Conservation (phyloP, 805 yeast species). For the Candida verbasci region DNA sequence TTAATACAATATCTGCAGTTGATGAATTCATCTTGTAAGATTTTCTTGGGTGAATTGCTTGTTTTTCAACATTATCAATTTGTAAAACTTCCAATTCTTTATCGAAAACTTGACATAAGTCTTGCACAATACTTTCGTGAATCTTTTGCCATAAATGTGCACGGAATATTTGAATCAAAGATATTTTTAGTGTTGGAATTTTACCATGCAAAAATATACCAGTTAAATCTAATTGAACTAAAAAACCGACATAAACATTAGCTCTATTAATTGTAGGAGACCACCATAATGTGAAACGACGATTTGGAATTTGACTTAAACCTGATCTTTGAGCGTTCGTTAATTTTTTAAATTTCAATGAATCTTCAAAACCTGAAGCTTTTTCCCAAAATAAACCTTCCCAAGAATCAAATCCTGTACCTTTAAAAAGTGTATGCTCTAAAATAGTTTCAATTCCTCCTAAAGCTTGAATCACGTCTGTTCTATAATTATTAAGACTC, state of each 20-base stretch:
- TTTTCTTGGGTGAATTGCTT: conserved; percentile 93
- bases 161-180: conserved; percentile 91
- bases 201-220: conserved; percentile 97
- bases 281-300: conserved; percentile 99
- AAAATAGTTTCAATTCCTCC: conserved; percentile 97
- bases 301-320: conserved; percentile 92
- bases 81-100: conserved; percentile 78
- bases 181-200: conserved; percentile 93
- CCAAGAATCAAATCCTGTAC: conserved; percentile 97
- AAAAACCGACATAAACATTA: conserved; percentile 94
- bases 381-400: conserved; percentile 99
- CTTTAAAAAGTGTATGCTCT: conserved; percentile 92
- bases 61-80: conserved; percentile 82
- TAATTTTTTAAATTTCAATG: conserved; percentile 87
- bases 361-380: conserved; percentile 95
- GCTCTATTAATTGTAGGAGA: conserved; percentile 98
- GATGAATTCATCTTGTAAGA: conserved; percentile 97
- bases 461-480: conserved; percentile 93
- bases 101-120: conserved; percentile 87
- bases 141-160: conserved; percentile 99
- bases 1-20: conserved; percentile 81
- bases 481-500: conserved; percentile 88
- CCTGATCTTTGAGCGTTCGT: conserved; percentile 98
- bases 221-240: conserved; percentile 92
- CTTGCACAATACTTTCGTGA: conserved; percentile 92